These are phyloP conservation scores for Fragosphaeria purpurea DNA, from an alignment of 2,329 filamentous ascomycete species.

Conservation along the genomic window DNA sequence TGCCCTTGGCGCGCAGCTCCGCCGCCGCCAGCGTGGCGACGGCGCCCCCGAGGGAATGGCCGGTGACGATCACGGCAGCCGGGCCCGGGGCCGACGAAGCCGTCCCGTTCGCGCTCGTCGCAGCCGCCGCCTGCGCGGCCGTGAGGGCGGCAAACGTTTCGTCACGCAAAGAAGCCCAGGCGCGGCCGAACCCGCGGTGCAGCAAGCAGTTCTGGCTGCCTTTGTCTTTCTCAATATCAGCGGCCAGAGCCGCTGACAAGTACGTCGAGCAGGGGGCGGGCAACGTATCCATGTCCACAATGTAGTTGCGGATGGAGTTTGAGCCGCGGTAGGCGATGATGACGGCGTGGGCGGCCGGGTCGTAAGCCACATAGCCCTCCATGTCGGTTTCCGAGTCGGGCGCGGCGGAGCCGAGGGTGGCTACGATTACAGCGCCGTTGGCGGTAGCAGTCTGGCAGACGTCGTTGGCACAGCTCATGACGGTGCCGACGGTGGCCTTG, in stretches of 20 bases:
- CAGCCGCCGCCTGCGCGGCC: slow-evolving; percentile 23
- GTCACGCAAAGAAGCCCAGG: slow-evolving; percentile 44
- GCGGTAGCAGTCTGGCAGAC: slow-evolving; percentile 34
- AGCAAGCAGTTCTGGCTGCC: slow-evolving; percentile 37
- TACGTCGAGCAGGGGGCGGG: slow-evolving; percentile 22
- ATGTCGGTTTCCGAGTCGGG: slow-evolving; percentile 20
- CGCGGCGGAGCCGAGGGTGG: slow-evolving; percentile 22
- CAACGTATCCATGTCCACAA: slow-evolving; percentile 41
- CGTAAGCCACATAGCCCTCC: slow-evolving; percentile 41
- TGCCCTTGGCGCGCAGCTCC: slow-evolving; percentile 40
- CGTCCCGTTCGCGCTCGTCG: too few relatives aligned
- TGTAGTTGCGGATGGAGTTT: slow-evolving; percentile 48
- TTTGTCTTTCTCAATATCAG: too few relatives aligned
- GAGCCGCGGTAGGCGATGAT: slow-evolving; percentile 53
- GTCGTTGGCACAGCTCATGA: slow-evolving; percentile 31
- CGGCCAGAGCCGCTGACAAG: neutral
- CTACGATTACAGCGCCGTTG: slow-evolving; percentile 33
- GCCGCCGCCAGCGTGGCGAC: slow-evolving; percentile 51
- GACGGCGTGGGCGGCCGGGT: slow-evolving; percentile 39
- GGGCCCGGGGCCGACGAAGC: neutral
- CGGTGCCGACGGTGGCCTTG: slow-evolving; percentile 25
- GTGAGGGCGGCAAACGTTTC: slow-evolving; percentile 33
- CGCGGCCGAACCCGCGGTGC: slow-evolving; percentile 49
- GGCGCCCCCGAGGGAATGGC: slow-evolving; percentile 60
- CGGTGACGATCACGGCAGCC: slow-evolving; percentile 43